Conservation (phyloP, 2,329 filamentous ascomycete species). For the Colletotrichum sp. region DNA sequence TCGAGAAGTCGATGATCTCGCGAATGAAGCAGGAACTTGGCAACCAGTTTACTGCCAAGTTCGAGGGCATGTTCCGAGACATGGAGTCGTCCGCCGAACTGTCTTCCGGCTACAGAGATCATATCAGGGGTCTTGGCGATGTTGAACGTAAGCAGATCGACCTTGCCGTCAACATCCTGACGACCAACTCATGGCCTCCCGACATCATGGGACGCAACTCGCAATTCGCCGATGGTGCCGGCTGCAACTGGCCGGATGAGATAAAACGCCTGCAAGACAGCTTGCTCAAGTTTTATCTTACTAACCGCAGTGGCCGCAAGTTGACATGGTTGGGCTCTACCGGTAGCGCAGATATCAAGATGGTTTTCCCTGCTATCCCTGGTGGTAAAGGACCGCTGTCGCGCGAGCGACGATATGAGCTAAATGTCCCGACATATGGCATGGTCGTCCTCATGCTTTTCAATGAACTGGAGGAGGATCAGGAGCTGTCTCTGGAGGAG, state of each 20-base stretch:
- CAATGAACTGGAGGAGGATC: constrained; percentile 70
- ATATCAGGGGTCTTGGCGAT: constrained; percentile 61
- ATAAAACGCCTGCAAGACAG: constrained; percentile 80
- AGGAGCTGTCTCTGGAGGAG: constrained; percentile 69
- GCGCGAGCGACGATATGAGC: constrained; percentile 79
- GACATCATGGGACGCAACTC: constrained; percentile 77
- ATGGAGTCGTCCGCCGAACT: constrained; percentile 88
- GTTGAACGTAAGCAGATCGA: constrained; percentile 70
- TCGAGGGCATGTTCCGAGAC: constrained; percentile 98
- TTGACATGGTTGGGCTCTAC: constrained; percentile 79
- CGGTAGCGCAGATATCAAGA: constrained; percentile 83
- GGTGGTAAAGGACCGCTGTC: constrained; percentile 69
- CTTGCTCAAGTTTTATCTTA: constrained; percentile 88
- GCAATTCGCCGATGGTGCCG: constrained; percentile 52
- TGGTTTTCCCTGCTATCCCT: constrained; percentile 76
- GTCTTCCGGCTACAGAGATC: constrained; percentile 75
- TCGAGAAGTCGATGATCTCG: constrained; percentile 93
- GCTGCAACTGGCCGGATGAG: constrained; percentile 76
- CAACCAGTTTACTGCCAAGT: constrained; percentile 89
- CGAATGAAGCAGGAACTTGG: constrained; percentile 98
- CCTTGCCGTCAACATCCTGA: constrained; percentile 83
- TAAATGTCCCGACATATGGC: constrained; percentile 90
- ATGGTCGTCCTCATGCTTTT: constrained; percentile 92
- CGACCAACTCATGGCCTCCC: constrained; percentile 93
- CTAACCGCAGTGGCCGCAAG: constrained; percentile 85